Evolutionary conservation across 371 early-diverging fungal genomes (phyloP).

Genomic region (Rhizomucor pusillus): DNA sequence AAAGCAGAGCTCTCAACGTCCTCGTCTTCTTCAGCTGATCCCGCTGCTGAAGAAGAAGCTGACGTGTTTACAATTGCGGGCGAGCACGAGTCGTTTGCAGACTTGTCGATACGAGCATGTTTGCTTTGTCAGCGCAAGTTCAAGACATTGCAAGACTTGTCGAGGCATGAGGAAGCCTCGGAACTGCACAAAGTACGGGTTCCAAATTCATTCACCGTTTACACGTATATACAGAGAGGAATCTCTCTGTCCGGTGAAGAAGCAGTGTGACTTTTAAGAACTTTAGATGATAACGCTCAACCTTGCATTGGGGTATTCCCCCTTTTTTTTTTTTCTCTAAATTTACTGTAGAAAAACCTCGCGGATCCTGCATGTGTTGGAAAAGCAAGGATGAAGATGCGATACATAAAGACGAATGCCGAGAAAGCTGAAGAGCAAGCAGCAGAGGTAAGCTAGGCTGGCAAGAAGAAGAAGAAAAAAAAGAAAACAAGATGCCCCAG

Average conservation of each 20-base stretch:
- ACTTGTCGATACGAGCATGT: constrained; percentile 53
- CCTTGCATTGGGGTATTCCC: neutral
- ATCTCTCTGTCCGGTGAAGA: neutral
- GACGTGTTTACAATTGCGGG: constrained; percentile 20
- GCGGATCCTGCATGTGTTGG: constrained; percentile 28
- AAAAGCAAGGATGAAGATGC: constrained; percentile 30
- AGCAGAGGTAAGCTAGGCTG: constrained; percentile 29
- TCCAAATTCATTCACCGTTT: too few relatives aligned
- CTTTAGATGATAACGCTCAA: neutral
- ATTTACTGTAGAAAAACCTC: constrained; percentile 31
- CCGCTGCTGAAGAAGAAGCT: constrained; percentile 5
- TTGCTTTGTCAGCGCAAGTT: constrained; percentile 70
- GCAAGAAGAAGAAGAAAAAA: neutral
- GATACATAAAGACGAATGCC: constrained; percentile 18
- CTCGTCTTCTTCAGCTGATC: constrained; percentile 11
- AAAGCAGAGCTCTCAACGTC: constrained; percentile 49
- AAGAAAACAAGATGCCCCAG: neutral
- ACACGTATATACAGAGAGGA: too few relatives aligned
- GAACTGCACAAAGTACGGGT: constrained; percentile 67
- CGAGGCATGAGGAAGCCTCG: constrained; percentile 60
- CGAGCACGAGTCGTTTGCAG: constrained; percentile 30
- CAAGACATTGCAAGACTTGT: constrained; percentile 53
- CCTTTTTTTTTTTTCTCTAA: neutral
- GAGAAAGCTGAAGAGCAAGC: constrained; percentile 22
- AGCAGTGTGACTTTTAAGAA: neutral